Evolutionary conservation across 805 yeast genomes (phyloP), one percentile per base, ranked within the genome.

Genomic region (Metschnikowia cubensis): DNA sequence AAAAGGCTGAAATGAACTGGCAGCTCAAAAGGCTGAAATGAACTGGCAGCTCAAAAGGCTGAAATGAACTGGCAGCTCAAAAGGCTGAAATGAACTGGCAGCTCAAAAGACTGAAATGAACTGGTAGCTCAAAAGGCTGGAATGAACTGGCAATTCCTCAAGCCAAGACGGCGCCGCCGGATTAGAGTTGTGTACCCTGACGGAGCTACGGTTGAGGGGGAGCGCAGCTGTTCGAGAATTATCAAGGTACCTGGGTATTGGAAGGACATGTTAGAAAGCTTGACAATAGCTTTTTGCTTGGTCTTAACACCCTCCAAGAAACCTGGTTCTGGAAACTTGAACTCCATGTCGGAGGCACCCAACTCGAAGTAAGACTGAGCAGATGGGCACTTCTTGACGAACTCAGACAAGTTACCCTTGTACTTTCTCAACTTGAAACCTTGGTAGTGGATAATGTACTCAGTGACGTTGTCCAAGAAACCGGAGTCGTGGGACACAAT

Each of bases 301-400:
- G 99, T 94, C 90, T 94, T 94, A 69, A 94, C 99, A 89, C 99
- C 99, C 84, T 94, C 98, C 71, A 94, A 85, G 96, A 86, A 92
- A 88, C 99, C 99, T 77, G 99, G 99, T 80, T 88, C 97, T 74
- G 99, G 99, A 97, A 94, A 94, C 64, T 69, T 75, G 86, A 94
- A 94, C 79, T 91, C 96, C 67, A 91, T 77, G 71, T 89, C 97
- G 62, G 99, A 92, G 69, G 97, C 97, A 71, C 96, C 96, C 69
- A 94, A 83, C 81, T 92, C 98, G 82, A 89, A 90, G 87, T 94
- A 94, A 65, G 98, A 85, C 81, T 90, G 87, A 73, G 98, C 99
- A 69, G 97, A 83, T 77, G 99, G 99, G 71, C 94, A 96, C 82
- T 88, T 88, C 87, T 88, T 88, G 74, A 94, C 97, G 75, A 94